Conservation (phyloP, 495 filamentous ascomycete species). For the Diplogelasinospora grovesii region DNA sequence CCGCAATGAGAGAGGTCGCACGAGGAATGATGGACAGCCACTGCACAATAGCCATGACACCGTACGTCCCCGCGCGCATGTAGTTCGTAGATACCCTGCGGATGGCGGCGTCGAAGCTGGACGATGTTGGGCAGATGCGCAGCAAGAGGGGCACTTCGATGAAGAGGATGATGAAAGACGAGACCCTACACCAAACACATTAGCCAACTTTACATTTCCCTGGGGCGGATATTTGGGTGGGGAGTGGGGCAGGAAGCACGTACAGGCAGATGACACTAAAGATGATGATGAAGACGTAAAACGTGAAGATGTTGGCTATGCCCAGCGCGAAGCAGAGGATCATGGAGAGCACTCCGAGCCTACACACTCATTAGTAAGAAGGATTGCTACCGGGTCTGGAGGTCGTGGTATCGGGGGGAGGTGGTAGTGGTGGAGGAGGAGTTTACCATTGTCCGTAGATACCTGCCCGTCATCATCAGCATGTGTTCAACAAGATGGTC, state of each 20-base stretch:
- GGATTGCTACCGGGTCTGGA: too few species aligned
- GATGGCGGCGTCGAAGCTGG: conserved; percentile 82
- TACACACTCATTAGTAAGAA: too few species aligned
- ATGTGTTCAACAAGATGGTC: conserved; percentile 30
- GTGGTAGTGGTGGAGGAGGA: neutral
- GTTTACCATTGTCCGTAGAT: conserved; percentile 99
- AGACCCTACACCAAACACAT: conserved; percentile 49
- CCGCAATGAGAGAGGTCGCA: conserved; percentile 71
- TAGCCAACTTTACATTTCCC: conserved; percentile 7
- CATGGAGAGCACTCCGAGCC: conserved; percentile 92
- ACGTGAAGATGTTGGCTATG: conserved; percentile 79
- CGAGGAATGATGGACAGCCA: conserved; percentile 65
- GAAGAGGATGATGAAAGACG: conserved; percentile 84
- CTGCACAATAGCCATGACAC: conserved; percentile 70
- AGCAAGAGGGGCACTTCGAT: conserved; percentile 94
- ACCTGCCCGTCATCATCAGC: conserved; percentile 52
- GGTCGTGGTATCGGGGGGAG: too few species aligned
- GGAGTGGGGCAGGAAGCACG: conserved; percentile 23
- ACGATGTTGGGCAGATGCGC: conserved; percentile 93
- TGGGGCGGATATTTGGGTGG: neutral
- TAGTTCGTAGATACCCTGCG: conserved; percentile 90
- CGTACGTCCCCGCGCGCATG: conserved; percentile 92
- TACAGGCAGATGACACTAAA: conserved; percentile 85
- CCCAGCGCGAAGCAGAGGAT: conserved; percentile 92
- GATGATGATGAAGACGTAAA: conserved; percentile 59